A percentile compares a stretch with the other conserved stretches of the same genome.
Evolutionary conservation across 768 basidiomycete genomes (phyloP).

Genomic region (Leccinum pellstonianum): DNA sequence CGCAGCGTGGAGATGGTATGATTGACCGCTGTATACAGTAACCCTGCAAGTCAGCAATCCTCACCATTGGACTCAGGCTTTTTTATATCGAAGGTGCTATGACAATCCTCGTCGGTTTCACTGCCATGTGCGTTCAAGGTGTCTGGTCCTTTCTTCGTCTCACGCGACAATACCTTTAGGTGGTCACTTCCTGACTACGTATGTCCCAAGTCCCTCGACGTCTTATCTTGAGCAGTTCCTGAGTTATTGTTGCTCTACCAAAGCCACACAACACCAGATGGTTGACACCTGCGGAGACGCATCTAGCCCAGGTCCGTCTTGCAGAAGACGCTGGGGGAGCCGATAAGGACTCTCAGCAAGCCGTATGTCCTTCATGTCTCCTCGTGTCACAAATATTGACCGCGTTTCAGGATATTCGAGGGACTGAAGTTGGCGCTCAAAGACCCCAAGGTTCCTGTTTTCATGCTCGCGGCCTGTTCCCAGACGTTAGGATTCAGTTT

Average conservation of each 20-base stretch:
- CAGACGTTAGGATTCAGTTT: slow-evolving; percentile 60
- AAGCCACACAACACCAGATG: slow-evolving; percentile 65
- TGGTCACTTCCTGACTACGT: slow-evolving; percentile 64
- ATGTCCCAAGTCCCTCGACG: slow-evolving; percentile 14
- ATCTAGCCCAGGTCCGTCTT: slow-evolving; percentile 63
- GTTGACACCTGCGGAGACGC: slow-evolving; percentile 48
- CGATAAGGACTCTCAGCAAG: slow-evolving; percentile 54
- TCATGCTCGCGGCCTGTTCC: slow-evolving; percentile 51
- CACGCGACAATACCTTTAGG: slow-evolving; percentile 30
- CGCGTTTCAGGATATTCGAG: slow-evolving; percentile 14
- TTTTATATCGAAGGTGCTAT: slow-evolving; percentile 72
- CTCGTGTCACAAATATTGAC: background rate
- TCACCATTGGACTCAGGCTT: slow-evolving; percentile 44
- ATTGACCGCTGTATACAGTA: background rate
- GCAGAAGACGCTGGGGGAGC: slow-evolving; percentile 70
- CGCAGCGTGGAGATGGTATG: slow-evolving; percentile 68
- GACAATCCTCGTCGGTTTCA: slow-evolving; percentile 58
- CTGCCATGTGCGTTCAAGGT: slow-evolving; percentile 42
- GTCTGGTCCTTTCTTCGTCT: background rate
- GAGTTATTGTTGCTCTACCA: background rate
- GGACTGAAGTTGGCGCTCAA: slow-evolving; percentile 50
- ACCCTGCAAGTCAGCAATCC: background rate
- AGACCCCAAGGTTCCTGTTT: slow-evolving; percentile 53
- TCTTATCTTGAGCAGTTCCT: background rate
- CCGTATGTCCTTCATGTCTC: slow-evolving; percentile 42